Percentiles rank a stretch among this genome's conserved stretches.
Evolutionary conservation across 805 yeast genomes (phyloP).

Genomic region (Kluyveromyces aestuarii): DNA sequence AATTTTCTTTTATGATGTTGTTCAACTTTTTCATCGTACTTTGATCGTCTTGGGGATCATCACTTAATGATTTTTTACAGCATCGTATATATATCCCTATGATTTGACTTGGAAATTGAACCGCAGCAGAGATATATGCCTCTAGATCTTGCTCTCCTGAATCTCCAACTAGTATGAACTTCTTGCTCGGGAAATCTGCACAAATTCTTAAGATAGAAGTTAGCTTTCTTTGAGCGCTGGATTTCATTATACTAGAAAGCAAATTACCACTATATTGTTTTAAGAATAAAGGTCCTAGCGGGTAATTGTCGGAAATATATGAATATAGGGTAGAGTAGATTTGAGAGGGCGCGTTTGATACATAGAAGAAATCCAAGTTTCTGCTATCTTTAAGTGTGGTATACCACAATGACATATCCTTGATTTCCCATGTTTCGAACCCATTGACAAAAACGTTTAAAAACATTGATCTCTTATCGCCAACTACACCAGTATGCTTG

Average conservation of each 20-base stretch:
- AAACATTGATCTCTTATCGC: constrained; percentile 77
- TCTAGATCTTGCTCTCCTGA: constrained; percentile 94
- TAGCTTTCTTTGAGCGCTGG: constrained; percentile 74
- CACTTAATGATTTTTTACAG: constrained; percentile 61
- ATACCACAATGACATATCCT: constrained; percentile 70
- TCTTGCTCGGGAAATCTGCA: constrained; percentile 65
- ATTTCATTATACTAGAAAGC: constrained; percentile 74
- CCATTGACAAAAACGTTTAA: constrained; percentile 66
- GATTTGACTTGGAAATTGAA: constrained; percentile 50
- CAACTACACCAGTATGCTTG: constrained; percentile 80
- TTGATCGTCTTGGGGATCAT: constrained; percentile 31
- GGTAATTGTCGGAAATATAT: constrained; percentile 38
- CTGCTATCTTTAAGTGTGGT: constrained; percentile 34
- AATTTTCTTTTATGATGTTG: constrained; percentile 18
- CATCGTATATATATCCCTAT: constrained; percentile 74
- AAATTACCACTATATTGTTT: constrained; percentile 81
- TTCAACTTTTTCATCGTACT: constrained; percentile 26
- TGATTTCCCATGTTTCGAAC: constrained; percentile 57
- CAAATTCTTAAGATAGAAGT: constrained; percentile 53
- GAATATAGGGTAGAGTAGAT: constrained; percentile 43
- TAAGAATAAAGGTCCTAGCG: constrained; percentile 75
- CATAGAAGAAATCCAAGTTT: constrained; percentile 71
- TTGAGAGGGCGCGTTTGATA: constrained; percentile 94
- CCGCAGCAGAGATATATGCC: constrained; percentile 70
- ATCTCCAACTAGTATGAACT: constrained; percentile 84